phyloP scores from a whole-genome alignment of 2,329 filamentous ascomycete genomes.

The Thyridium curvatum region DNA sequence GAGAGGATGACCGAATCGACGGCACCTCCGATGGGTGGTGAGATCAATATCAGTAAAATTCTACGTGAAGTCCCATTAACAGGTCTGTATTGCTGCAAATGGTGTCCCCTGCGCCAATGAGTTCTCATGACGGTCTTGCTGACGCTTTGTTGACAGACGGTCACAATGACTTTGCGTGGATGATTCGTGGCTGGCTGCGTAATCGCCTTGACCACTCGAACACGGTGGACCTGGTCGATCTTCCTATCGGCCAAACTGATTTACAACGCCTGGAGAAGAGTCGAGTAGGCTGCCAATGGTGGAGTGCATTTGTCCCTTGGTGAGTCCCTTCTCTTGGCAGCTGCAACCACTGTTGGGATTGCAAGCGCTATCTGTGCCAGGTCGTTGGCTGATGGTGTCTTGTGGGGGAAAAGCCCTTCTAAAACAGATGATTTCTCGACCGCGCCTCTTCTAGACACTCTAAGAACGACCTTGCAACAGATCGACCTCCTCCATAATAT shows the following conservation, averaged over 20 bases:
- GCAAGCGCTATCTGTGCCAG: too few species aligned
- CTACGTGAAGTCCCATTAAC: too few species aligned
- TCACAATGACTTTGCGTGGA: constrained; percentile 1
- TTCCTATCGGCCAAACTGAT: constrained; percentile 1
- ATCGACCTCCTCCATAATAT: constrained; percentile 1
- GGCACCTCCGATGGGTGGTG: too few species aligned
- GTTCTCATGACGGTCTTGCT: too few species aligned
- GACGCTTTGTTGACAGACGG: not conserved
- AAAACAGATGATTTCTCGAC: too few species aligned
- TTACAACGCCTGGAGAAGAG: not conserved
- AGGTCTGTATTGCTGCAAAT: too few species aligned
- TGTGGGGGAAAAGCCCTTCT: too few species aligned
- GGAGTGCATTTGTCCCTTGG: not conserved
- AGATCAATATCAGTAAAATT: too few species aligned
- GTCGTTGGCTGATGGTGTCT: too few species aligned
- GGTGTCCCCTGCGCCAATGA: too few species aligned
- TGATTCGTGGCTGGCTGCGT: not conserved
- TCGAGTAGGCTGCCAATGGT: not conserved
- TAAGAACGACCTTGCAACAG: constrained; percentile 3
- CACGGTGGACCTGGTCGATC: not conserved
- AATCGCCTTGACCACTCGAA: not conserved
- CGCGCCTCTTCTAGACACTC: not conserved
- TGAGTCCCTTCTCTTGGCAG: not conserved
- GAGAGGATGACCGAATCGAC: too few species aligned
- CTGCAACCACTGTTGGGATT: too few species aligned